Percentiles rank a stretch among this genome's conserved stretches.
These are phyloP conservation scores for Aspergillus ochraceus DNA, from an alignment of 2,329 filamentous ascomycete genomes.

Conservation along the genomic window DNA sequence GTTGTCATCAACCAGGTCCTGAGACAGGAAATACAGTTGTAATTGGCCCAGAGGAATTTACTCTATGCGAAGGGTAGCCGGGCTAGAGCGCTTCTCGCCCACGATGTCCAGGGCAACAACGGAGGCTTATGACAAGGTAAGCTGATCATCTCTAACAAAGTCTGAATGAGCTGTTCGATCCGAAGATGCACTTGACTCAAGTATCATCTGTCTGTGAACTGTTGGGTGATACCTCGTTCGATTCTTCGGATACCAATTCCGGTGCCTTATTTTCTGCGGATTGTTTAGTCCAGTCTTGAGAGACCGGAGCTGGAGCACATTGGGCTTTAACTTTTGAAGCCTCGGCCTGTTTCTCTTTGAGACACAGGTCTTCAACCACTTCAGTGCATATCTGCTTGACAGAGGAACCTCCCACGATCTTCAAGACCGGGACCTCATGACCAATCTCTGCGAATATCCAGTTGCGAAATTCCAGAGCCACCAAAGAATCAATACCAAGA, in stretches of 20 bases:
- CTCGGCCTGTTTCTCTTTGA: neutral
- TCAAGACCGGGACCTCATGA: conserved; percentile 45
- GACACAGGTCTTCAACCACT: conserved; percentile 6
- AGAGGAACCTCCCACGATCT: conserved; percentile 50
- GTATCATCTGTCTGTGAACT: conserved; percentile 4
- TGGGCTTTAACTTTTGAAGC: conserved; percentile 1
- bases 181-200: conserved; percentile 2
- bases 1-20: conserved; percentile 23
- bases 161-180: neutral
- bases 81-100: conserved; percentile 1
- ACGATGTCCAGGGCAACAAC: neutral
- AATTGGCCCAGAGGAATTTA: conserved; percentile 6
- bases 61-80: neutral
- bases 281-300: conserved; percentile 4
- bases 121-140: neutral
- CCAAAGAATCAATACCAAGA: conserved; percentile 20
- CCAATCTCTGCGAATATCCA: conserved; percentile 16
- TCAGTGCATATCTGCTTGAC: conserved; percentile 1
- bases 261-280: neutral
- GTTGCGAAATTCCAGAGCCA: conserved; percentile 19
- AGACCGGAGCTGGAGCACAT: conserved; percentile 4
- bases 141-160: conserved; percentile 2
- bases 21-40: conserved; percentile 8
- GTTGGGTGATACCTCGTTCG: conserved; percentile 1
- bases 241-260: neutral